Evolutionary conservation across 108 stramenopile genomes (phyloP), one percentile per base, ranked within the genome.

Genomic region (Cyclotella cryptica): DNA sequence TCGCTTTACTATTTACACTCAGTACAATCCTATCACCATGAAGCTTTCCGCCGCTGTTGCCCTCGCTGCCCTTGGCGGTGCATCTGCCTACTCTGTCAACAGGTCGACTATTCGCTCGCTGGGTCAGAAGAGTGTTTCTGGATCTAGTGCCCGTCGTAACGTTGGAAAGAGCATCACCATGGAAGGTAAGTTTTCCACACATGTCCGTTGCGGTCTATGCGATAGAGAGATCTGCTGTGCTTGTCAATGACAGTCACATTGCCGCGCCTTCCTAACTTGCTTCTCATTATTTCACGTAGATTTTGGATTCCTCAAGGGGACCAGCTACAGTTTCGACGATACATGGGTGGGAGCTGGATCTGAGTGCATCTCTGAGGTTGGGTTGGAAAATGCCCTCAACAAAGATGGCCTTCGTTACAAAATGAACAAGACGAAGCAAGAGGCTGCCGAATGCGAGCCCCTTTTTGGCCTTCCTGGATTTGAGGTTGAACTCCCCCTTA

Each of bases 331-430:
- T 54, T 95, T 95, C 61, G 94, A 92, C 52, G 94, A 95, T 57
- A 65, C 83, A 12, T 95, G 94, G 94, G 81, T 30, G 13, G 89
- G 89, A 27, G 75, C 74, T 40, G 90, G 86, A 66, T 72, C 67
- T 59, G 83, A 71, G n/a, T 79, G 79, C 66, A 93, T 95, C 71
- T 92, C 89, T 28, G 94, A 95, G 53, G 87, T 86, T 21, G 92
- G 80, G n/a, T 65, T 95, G 35, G 94, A 93, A 69, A 88, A 84
- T 27, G 61, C 81, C 35, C 83, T 92, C 77, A 90, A 90, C 87
- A 80, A 90, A 77, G 91, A 95, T 59, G 94, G 94, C 46, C 91
- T 95, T 71, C 90, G 94, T 47, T 95, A 92, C 94, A 85, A 82
- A 21, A 81, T 95, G 89, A 95, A 93, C 88, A 86, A 91, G 59